A percentile compares a stretch with the other conserved stretches of the same genome.
phyloP scores from a whole-genome alignment of 805 yeast genomes.

The Yarrowia divulgata region DNA sequence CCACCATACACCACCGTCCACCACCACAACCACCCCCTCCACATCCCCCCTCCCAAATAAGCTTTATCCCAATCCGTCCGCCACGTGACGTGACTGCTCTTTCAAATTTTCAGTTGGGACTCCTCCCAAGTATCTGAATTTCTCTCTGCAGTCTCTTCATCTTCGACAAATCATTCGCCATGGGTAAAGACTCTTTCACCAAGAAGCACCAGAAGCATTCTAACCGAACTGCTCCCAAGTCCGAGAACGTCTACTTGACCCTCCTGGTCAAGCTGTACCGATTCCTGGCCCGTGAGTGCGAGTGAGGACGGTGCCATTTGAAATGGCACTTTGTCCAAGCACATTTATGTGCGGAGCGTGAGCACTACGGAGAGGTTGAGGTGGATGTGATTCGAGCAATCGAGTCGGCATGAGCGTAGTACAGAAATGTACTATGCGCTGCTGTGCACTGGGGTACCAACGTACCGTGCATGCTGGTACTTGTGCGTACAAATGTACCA shows the following conservation, averaged over 20 bases:
- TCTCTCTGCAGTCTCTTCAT: constrained; percentile 4
- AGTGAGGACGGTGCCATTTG: constrained; percentile 16
- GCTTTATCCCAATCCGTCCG: background rate
- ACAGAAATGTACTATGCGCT: too few species aligned
- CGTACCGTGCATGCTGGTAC: too few species aligned
- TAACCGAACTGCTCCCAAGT: constrained; percentile 99
- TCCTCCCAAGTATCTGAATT: constrained; percentile 13
- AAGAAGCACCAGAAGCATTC: constrained; percentile 96
- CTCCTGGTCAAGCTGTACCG: constrained; percentile 97
- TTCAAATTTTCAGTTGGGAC: background rate
- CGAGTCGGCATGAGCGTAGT: too few species aligned
- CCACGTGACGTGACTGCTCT: constrained; percentile 30
- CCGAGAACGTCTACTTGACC: constrained; percentile 98
- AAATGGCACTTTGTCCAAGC: background rate
- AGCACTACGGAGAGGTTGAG: constrained; percentile 32
- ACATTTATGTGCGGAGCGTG: constrained; percentile 31
- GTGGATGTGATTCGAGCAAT: background rate
- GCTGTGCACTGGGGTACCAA: too few species aligned
- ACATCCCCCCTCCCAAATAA: background rate
- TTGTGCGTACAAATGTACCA: too few species aligned
- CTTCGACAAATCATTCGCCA: constrained; percentile 48
- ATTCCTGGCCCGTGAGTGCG: constrained; percentile 96
- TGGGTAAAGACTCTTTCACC: constrained; percentile 97
- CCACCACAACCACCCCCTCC: too few species aligned
- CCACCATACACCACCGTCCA: too few species aligned